Conservation (phyloP, 2,329 filamentous ascomycete genomes). For the Hymenoscyphus albidus region DNA sequence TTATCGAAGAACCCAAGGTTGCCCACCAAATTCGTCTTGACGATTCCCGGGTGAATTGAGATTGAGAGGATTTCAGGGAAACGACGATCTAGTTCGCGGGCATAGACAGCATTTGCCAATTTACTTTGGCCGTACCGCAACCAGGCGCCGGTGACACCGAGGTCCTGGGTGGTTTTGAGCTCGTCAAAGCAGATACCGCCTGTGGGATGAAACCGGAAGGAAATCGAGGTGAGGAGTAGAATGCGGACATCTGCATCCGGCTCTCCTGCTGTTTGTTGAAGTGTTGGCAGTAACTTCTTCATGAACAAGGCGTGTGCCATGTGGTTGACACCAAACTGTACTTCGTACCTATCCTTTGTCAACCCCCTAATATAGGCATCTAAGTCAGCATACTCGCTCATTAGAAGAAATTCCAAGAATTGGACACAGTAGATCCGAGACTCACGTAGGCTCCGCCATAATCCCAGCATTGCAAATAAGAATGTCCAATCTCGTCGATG, state of each 20-base stretch:
- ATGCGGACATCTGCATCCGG: slow-evolving; percentile 23
- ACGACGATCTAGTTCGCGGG: slow-evolving; percentile 39
- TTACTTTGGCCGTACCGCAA: slow-evolving; percentile 41
- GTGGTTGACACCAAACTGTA: slow-evolving; percentile 47
- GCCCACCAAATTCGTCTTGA: slow-evolving; percentile 15
- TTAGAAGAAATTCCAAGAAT: slow-evolving; percentile 38
- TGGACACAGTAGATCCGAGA: too few relatives aligned
- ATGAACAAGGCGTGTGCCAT: slow-evolving; percentile 45
- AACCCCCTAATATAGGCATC: slow-evolving; percentile 18
- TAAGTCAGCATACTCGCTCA: too few relatives aligned
- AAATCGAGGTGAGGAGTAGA: slow-evolving; percentile 18
- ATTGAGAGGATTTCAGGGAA: slow-evolving; percentile 39
- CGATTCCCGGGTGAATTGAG: slow-evolving; percentile 40
- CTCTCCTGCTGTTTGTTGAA: slow-evolving; percentile 30
- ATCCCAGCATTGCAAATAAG: slow-evolving; percentile 44
- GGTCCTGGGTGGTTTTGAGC: slow-evolving; percentile 14
- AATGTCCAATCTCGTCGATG: slow-evolving; percentile 40
- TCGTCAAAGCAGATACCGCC: slow-evolving; percentile 15
- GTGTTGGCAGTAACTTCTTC: slow-evolving; percentile 35
- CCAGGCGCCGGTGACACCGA: neutral
- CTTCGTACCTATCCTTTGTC: slow-evolving; percentile 45
- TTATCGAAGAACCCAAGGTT: neutral
- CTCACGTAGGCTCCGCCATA: too few relatives aligned
- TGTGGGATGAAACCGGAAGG: slow-evolving; percentile 9
- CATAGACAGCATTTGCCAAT: slow-evolving; percentile 45